Base-by-base conservation (phyloP, 345 rosid genomes). In the Mercurialis annua region DNA sequence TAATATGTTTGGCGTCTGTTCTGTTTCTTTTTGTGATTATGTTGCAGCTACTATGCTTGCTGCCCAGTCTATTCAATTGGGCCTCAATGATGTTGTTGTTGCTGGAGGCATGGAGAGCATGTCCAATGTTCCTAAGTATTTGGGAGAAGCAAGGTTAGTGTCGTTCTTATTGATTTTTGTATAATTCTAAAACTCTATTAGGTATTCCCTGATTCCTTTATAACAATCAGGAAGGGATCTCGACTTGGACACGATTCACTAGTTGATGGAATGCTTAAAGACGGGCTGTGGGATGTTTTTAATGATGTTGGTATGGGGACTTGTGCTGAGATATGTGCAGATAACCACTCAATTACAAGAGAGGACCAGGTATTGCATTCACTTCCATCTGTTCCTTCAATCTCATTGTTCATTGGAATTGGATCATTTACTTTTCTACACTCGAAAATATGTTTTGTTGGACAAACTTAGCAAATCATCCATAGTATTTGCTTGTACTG, bases 71-170 rank as follows among this genome's bases (percentile, higher is more conserved):
- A 87, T 94, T 59, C 98, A 92, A 76, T 77, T 94, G 74, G 93
- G 99, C 63, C 80, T 94, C 77, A 92, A 92, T 75, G 97, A 94
- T 29, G 82, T 89, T 31, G 93, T 94, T 59, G 97, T 94, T 68
- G 90, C 99, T 24, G 99, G 98, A 71, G 99, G 99, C 78, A 94
- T 90, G 98, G 98, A 94, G 77, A 92, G 85, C 85, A 94, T 94
- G 98, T 94, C 99, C 10, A 94, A 85, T 73, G 88, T 70, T n/a
- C 99, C 97, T 21, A 94, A 94, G 65, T 94, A 94, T 71, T 48
- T 94, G 47, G 88, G 88, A 31, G 98, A 92, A 79, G 99, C 97
- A 52, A 91, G 99, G 99, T 89, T 76, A 36, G 43, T 62, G 50
- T 56, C 42, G n/a, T 14, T 70, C 40, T 61, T 30, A 50, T 30